Base-by-base conservation (phyloP, 1,284 basidiomycete genomes). In the Meripilus lineatus region DNA sequence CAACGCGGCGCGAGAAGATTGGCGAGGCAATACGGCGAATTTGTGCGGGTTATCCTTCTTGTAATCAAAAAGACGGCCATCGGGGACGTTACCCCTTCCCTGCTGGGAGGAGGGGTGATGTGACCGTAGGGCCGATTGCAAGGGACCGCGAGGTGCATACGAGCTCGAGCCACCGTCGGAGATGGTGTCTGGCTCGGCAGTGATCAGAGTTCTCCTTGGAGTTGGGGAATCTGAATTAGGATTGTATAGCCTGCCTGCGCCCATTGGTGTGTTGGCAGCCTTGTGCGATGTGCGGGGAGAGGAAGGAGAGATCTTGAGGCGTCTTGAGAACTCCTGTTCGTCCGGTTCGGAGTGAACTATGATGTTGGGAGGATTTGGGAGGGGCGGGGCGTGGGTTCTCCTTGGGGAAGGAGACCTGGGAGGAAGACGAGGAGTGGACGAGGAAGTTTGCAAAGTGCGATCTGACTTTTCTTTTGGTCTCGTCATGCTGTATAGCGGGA, bases 11-110 rank as follows among this genome's bases (percentile, higher is more conserved):
- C 26, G 11, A 17, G 26, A 50, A 50, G 58, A 47, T 2, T 81
- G 75, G 20, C 77, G 75, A 2, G 75, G 65, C 39, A 81, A 74
- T n/a, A n/a, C n/a, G n/a, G n/a, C n/a, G 62, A 92, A 93, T 5
- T 82, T 77, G 34, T 92, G 79, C 0, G 91, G 88, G 59, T 94
- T 87, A 59, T 94, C 85, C 59, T 85, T 85, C 38, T 85, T 71
- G 48, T 84, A 85, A 58, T 93, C 89, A 48, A 92, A 93, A 0
- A 94, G 74, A 51, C 86, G 84, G 22, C 65, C 65, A 22, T 44
- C 58, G 45, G 46, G 62, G 47, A 52, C 66, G 47, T 51, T 52
- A 18, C 66, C 68, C 18, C 71, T 63, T 17, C 63, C 58, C 38
- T 61, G 58, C 32, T 62, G 63, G 3, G 64, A 20, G 4, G 64